Conservation (phyloP, 805 yeast species). For the Komagataella pastoris region DNA sequence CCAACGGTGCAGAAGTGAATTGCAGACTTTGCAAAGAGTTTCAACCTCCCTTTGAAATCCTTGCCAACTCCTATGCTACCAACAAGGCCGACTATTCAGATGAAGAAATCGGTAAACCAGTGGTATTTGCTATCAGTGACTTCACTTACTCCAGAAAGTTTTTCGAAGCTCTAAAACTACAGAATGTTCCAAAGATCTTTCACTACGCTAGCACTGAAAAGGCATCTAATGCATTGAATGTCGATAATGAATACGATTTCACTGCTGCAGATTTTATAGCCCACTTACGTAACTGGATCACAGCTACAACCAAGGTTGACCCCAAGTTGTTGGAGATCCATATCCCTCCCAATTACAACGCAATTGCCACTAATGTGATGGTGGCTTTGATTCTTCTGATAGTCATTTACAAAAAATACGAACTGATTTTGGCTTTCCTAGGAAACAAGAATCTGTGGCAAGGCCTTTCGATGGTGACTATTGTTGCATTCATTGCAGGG, state of each 20-base stretch:
- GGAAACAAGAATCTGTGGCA: slow-evolving; percentile 61
- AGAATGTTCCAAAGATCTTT: slow-evolving; percentile 69
- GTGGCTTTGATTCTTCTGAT: slow-evolving; percentile 19
- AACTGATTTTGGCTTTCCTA: slow-evolving; percentile 24
- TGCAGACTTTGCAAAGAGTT: slow-evolving; percentile 65
- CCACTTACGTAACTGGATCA: slow-evolving; percentile 20
- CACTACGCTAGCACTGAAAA: slow-evolving; percentile 26
- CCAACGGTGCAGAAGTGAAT: slow-evolving; percentile 58
- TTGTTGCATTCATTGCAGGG: slow-evolving; percentile 71
- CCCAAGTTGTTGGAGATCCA: slow-evolving; percentile 18
- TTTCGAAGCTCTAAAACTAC: slow-evolving; percentile 40
- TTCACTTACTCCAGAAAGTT: slow-evolving; percentile 40
- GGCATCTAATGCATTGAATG: slow-evolving; percentile 14
- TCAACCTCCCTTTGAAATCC: slow-evolving; percentile 45
- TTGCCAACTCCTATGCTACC: slow-evolving; percentile 45
- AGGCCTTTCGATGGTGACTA: slow-evolving; percentile 41
- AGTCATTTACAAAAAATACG: slow-evolving; percentile 15
- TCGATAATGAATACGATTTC: slow-evolving; percentile 29
- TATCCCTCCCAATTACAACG: slow-evolving; percentile 27
- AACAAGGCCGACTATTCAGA: slow-evolving; percentile 43
- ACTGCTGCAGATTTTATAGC: slow-evolving; percentile 25
- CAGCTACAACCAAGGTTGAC: slow-evolving; percentile 17
- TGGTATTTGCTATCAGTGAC: slow-evolving; percentile 69
- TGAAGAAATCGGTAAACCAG: slow-evolving; percentile 19
- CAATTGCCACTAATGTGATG: slow-evolving; percentile 21